Evolutionary conservation across 2,329 filamentous ascomycete species (phyloP).

Genomic region (Biscogniauxia mediterranea): DNA sequence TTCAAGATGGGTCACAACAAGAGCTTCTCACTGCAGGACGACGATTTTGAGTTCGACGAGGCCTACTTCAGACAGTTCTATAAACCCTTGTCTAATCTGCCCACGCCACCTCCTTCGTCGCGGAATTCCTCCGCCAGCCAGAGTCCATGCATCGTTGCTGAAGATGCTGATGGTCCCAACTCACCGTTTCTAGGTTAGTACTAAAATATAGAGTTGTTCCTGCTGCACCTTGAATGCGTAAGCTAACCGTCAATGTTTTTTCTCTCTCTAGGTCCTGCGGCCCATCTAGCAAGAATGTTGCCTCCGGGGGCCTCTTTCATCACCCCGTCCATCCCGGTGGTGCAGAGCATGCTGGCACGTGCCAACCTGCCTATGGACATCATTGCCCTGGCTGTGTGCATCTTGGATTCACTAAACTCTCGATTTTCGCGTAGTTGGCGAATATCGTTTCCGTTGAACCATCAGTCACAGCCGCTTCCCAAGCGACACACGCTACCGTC

Average conservation of each 20-base stretch:
- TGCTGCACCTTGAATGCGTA: constrained; percentile 8
- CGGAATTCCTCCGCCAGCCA: constrained; percentile 43
- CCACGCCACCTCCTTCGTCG: constrained; percentile 62
- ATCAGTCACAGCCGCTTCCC: constrained; percentile 21
- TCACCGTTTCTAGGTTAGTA: constrained; percentile 41
- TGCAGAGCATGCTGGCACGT: constrained; percentile 60
- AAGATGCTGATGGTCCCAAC: constrained; percentile 45
- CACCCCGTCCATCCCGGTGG: constrained; percentile 54
- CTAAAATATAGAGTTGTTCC: constrained; percentile 14
- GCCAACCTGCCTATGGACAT: constrained; percentile 59
- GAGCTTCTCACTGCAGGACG: constrained; percentile 36
- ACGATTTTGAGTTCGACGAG: constrained; percentile 50
- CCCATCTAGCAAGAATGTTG: constrained; percentile 65
- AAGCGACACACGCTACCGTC: constrained; percentile 47
- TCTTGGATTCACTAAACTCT: constrained; percentile 62
- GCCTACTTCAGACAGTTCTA: constrained; percentile 60
- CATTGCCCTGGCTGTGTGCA: constrained; percentile 63
- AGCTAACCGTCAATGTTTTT: constrained; percentile 8
- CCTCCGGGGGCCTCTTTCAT: constrained; percentile 61
- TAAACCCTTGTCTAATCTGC: constrained; percentile 64
- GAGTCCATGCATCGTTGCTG: constrained; percentile 42
- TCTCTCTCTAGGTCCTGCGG: constrained; percentile 55
- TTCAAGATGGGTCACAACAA: constrained; percentile 35
- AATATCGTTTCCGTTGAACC: constrained; percentile 51
- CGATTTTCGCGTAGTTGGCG: constrained; percentile 64